phyloP scores from a whole-genome alignment of 805 yeast genomes.

The Hanseniaspora pseudoguilliermondii region DNA sequence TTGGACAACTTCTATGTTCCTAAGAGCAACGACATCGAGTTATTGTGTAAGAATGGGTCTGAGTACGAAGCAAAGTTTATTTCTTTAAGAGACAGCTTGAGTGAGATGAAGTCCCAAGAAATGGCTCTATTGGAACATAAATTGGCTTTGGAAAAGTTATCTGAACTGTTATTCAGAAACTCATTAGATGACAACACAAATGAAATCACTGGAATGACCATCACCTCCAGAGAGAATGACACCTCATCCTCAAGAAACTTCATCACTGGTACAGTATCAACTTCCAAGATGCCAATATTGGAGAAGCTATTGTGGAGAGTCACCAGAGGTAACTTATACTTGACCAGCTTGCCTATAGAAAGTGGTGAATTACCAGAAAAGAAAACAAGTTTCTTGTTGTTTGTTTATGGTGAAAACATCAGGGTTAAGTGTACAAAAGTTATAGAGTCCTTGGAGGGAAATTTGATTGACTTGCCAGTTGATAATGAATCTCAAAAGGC shows the following conservation, averaged over 20 bases:
- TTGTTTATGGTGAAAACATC: conserved; percentile 56
- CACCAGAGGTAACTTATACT: conserved; percentile 57
- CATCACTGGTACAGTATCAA: conserved; percentile 53
- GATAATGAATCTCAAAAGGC: conserved; percentile 29
- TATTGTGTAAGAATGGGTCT: conserved; percentile 47
- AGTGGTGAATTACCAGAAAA: conserved; percentile 42
- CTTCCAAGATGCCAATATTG: conserved; percentile 45
- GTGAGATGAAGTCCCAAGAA: conserved; percentile 42
- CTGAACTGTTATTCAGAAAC: conserved; percentile 33
- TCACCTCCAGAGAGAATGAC: conserved; percentile 18
- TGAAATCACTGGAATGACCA: conserved; percentile 9
- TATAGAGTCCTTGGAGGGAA: conserved; percentile 56
- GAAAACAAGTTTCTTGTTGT: conserved; percentile 53
- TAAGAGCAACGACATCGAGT: conserved; percentile 56
- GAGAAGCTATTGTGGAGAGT: conserved; percentile 66
- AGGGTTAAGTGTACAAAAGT: conserved; percentile 49
- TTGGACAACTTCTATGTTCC: conserved; percentile 27
- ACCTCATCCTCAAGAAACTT: conserved; percentile 31
- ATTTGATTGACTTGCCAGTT: conserved; percentile 44
- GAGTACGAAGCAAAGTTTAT: conserved; percentile 60
- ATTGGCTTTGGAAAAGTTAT: conserved; percentile 38
- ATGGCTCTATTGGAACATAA: conserved; percentile 52
- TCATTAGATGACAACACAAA: conserved; percentile 10
- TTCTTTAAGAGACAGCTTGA: conserved; percentile 59
- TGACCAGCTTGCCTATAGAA: conserved; percentile 43